Conservation (phyloP, 1,139 yeast genomes). For the Meyerozyma sp. region DNA sequence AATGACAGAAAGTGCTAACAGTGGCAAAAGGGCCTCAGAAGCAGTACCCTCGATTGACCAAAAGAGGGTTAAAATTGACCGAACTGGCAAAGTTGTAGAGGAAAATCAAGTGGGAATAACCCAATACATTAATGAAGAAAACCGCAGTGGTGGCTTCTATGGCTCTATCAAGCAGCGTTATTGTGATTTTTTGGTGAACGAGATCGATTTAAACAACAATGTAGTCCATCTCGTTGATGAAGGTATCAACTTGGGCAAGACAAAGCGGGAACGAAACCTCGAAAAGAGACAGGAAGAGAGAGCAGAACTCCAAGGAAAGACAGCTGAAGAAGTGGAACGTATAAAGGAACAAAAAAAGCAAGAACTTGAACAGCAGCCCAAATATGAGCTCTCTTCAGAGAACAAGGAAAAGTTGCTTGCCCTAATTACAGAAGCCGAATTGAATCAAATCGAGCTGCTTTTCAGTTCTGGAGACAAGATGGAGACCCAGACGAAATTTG, state of each 20-base stretch:
- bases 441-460: constrained; percentile 49
- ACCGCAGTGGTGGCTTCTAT: constrained; percentile 53
- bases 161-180: constrained; percentile 85
- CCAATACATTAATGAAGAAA: constrained; percentile 47
- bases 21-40: neutral
- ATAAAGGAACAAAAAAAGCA: constrained; percentile 23
- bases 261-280: constrained; percentile 46
- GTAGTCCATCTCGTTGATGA: constrained; percentile 74
- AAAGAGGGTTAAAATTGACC: constrained; percentile 6
- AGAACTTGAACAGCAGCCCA: constrained; percentile 24
- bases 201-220: constrained; percentile 60
- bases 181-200: constrained; percentile 93
- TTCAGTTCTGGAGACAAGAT: constrained; percentile 54
- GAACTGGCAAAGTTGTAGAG: constrained; percentile 22
- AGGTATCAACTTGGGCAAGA: constrained; percentile 54
- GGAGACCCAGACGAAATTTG: constrained; percentile 54
- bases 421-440: constrained; percentile 55
- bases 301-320: constrained; percentile 29
- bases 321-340: constrained; percentile 30
- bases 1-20: neutral
- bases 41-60: constrained; percentile 7
- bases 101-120: constrained; percentile 87
- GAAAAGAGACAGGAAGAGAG: constrained; percentile 41
- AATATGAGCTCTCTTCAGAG: constrained; percentile 42
- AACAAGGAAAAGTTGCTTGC: constrained; percentile 43